Conservation (phyloP, 345 rosid species). For the Fremontodendron californicum region DNA sequence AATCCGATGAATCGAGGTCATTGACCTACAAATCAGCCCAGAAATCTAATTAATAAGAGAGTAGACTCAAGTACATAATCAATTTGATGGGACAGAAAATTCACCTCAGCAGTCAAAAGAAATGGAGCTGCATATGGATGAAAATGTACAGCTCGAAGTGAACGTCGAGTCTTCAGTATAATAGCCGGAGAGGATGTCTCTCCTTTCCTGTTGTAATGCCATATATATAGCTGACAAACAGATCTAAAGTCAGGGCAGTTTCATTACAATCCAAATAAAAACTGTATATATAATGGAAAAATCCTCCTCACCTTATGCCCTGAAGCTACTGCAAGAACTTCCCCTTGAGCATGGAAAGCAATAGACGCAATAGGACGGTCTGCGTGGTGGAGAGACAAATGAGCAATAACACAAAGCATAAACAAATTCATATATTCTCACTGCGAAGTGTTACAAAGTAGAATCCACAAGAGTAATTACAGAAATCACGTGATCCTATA, state of each 20-base stretch:
- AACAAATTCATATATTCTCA: neutral
- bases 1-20: conserved; percentile 73
- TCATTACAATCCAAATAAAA: conserved; percentile 1
- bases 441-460: conserved; percentile 6
- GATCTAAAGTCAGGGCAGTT: conserved; percentile 16
- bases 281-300: neutral
- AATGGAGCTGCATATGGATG: conserved; percentile 71
- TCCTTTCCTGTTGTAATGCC: conserved; percentile 65
- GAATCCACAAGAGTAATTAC: conserved; percentile 34
- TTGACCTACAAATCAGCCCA: conserved; percentile 59
- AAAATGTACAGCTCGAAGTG: conserved; percentile 76
- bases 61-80: conserved; percentile 17
- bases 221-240: conserved; percentile 52
- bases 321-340: conserved; percentile 71
- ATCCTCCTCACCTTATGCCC: conserved; percentile 61
- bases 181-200: conserved; percentile 58
- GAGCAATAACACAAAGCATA: conserved; percentile 14
- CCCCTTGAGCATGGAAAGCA: conserved; percentile 80
- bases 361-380: conserved; percentile 80
- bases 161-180: conserved; percentile 61
- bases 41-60: conserved; percentile 17
- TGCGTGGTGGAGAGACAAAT: conserved; percentile 18
- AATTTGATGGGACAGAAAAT: conserved; percentile 15
- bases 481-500: conserved; percentile 62
- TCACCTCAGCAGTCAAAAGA: conserved; percentile 77